Conservation (phyloP, 805 yeast genomes). For the Candida incommunis region DNA sequence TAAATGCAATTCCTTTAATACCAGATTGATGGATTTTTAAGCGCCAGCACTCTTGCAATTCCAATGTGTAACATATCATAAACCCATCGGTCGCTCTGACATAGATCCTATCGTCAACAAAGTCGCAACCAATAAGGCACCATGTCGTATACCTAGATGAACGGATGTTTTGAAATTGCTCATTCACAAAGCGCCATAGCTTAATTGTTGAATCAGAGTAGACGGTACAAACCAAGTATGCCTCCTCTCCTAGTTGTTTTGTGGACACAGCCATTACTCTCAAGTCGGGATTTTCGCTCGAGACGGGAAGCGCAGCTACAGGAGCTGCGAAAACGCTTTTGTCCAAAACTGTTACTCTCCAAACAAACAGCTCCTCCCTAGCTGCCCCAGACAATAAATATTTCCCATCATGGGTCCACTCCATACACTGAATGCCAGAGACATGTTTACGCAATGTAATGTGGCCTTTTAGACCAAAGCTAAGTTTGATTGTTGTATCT, state of each 20-base stretch:
- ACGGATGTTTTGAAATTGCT: slow-evolving; percentile 30
- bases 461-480: slow-evolving; percentile 29
- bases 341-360: slow-evolving; percentile 39
- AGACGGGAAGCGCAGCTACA: slow-evolving; percentile 40
- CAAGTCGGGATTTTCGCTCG: slow-evolving; percentile 56
- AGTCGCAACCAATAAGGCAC: slow-evolving; percentile 48
- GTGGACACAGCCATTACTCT: slow-evolving; percentile 77
- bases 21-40: slow-evolving; percentile 66
- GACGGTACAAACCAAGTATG: slow-evolving; percentile 46
- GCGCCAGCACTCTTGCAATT: slow-evolving; percentile 26
- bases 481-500: slow-evolving; percentile 69
- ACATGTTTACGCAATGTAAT: slow-evolving; percentile 71
- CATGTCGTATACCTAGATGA: slow-evolving; percentile 51
- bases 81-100: slow-evolving; percentile 78
- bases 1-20: slow-evolving; percentile 43
- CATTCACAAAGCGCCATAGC: slow-evolving; percentile 38
- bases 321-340: slow-evolving; percentile 36
- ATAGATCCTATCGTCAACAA: slow-evolving; percentile 24
- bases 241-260: slow-evolving; percentile 20
- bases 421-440: slow-evolving; percentile 72
- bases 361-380: slow-evolving; percentile 73
- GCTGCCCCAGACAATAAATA: slow-evolving; percentile 41
- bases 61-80: slow-evolving; percentile 30
- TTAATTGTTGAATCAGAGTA: slow-evolving; percentile 76
- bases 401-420: slow-evolving; percentile 26